Percentiles rank a stretch among this genome's conserved stretches.
Evolutionary conservation across 2,329 filamentous ascomycete species (phyloP).

Genomic region (Alternaria triticina): DNA sequence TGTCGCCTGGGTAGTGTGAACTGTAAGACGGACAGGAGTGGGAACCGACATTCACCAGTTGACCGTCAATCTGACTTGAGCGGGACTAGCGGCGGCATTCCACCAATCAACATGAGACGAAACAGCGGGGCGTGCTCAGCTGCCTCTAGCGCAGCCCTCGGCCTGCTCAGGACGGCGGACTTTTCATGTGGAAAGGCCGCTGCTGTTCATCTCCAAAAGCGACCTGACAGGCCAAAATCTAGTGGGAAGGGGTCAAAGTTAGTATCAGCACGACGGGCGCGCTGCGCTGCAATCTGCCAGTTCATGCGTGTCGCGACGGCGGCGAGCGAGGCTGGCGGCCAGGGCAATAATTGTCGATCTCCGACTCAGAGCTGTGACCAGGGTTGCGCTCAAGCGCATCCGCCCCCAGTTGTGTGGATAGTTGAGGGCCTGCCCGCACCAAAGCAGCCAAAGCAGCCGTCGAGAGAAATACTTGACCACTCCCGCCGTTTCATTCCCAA

Average conservation of each 20-base stretch:
- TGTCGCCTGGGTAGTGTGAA: neutral
- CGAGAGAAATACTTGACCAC: conserved; percentile 45
- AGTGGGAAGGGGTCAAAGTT: conserved; percentile 4
- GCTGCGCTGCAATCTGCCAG: neutral
- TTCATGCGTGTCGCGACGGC: neutral
- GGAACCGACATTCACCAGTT: conserved; percentile 9
- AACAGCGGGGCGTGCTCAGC: conserved; percentile 7
- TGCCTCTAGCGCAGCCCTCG: conserved; percentile 12
- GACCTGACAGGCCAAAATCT: conserved; percentile 17
- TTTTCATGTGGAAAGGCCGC: conserved; percentile 15
- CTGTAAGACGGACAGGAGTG: neutral
- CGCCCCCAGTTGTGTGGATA: conserved; percentile 33
- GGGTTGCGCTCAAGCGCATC: conserved; percentile 35
- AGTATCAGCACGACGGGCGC: neutral
- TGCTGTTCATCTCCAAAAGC: conserved; percentile 20
- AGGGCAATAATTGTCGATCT: conserved; percentile 27
- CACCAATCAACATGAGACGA: neutral
- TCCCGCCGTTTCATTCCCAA: conserved; percentile 49
- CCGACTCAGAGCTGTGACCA: conserved; percentile 39
- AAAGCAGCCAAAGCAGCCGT: conserved; percentile 23
- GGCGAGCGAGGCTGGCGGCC: neutral
- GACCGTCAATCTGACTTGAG: conserved; percentile 14
- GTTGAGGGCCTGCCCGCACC: conserved; percentile 28
- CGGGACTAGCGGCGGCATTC: conserved; percentile 5
- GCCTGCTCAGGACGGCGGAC: conserved; percentile 10